phyloP scores from a whole-genome alignment of 768 basidiomycete species.

The Cantharellus anzutake region DNA sequence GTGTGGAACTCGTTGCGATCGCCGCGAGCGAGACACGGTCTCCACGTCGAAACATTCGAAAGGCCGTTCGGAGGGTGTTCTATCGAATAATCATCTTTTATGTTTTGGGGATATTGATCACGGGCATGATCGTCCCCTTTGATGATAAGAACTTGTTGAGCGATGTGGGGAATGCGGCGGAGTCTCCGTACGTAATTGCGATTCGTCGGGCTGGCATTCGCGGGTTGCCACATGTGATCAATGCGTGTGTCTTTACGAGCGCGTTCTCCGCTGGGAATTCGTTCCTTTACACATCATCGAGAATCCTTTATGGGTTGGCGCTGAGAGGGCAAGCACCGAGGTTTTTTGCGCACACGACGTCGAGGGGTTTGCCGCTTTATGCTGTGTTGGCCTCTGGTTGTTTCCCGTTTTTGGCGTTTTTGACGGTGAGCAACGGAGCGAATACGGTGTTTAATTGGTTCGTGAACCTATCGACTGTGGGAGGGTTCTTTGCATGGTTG shows the following conservation, averaged over 20 bases:
- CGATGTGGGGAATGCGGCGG: conserved; percentile 41
- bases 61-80: conserved; percentile 58
- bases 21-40: conserved; percentile 61
- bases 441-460: conserved; percentile 37
- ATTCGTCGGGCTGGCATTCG: conserved; percentile 50
- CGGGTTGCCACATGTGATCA: conserved; percentile 48
- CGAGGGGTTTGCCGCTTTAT: conserved; percentile 30
- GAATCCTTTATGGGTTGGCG: conserved; percentile 22
- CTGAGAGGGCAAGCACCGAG: conserved; percentile 23
- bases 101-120: conserved; percentile 26
- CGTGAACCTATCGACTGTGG: conserved; percentile 27
- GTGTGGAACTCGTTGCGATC: conserved; percentile 55
- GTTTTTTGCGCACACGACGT: conserved; percentile 29
- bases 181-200: conserved; percentile 76
- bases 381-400: conserved; percentile 17
- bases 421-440: conserved; percentile 35
- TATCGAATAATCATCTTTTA: conserved; percentile 70
- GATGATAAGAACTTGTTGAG: conserved; percentile 14
- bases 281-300: conserved; percentile 8
- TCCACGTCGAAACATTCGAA: conserved; percentile 61
- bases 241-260: conserved; percentile 39
- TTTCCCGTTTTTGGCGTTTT: conserved; percentile 38
- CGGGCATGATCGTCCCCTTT: conserved; percentile 6
- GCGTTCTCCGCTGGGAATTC: conserved; percentile 15
- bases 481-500: conserved; percentile 50